A percentile compares a stretch with the other conserved stretches of the same genome.
These are phyloP conservation scores for Aspergillus spinulosporus DNA, from an alignment of 2,329 filamentous ascomycete species.

Conservation along the genomic window DNA sequence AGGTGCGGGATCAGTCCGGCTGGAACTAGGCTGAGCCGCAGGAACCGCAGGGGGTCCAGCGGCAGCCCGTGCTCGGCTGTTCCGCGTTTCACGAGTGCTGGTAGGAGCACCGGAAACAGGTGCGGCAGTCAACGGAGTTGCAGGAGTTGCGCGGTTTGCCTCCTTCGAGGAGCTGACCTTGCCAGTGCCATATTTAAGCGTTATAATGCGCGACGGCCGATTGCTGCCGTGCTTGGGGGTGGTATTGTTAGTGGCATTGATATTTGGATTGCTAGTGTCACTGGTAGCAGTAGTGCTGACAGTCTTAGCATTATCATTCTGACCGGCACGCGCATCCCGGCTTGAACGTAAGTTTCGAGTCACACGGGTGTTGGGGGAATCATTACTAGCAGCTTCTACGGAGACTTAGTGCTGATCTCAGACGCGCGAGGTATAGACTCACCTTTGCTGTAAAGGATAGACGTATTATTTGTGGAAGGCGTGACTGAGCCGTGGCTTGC, in stretches of 20 bases:
- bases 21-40: constrained; percentile 8
- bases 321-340: constrained; percentile 25
- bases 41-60: constrained; percentile 6
- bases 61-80: constrained; percentile 25
- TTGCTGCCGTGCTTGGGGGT: constrained; percentile 15
- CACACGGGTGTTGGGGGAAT: constrained; percentile 22
- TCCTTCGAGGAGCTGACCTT: constrained; percentile 17
- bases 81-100: constrained; percentile 26
- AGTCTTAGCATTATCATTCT: constrained; percentile 18
- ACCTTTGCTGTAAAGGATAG: constrained; percentile 26
- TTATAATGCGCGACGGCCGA: constrained; percentile 27
- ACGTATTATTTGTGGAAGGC: constrained; percentile 19
- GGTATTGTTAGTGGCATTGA: constrained; percentile 7
- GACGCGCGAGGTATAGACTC: constrained; percentile 14
- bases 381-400: constrained; percentile 22
- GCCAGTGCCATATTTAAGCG: constrained; percentile 23
- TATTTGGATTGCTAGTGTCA: constrained; percentile 17
- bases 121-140: constrained; percentile 7
- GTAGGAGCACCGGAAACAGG: constrained; percentile 3
- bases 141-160: constrained; percentile 14
- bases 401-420: constrained; percentile 11
- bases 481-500: constrained; percentile 26
- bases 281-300: constrained; percentile 9
- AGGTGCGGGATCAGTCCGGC: constrained; percentile 20
- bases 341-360: constrained; percentile 27